Evolutionary conservation across 2,329 filamentous ascomycete species (phyloP).

Genomic region (Rutstroemia sp.): DNA sequence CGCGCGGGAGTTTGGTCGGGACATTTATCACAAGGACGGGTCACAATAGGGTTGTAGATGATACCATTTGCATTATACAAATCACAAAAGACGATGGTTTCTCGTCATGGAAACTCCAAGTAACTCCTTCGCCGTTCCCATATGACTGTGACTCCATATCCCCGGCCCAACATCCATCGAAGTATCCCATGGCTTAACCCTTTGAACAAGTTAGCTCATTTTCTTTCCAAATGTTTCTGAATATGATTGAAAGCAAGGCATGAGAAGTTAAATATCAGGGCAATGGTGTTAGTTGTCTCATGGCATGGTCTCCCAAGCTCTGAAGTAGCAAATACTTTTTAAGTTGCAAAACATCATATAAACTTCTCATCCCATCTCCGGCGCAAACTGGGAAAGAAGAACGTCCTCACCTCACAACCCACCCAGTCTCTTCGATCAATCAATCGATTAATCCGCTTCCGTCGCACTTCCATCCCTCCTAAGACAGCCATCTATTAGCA

Average conservation of each 20-base stretch:
- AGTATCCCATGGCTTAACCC: not conserved
- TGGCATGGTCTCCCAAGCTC: constrained; percentile 74
- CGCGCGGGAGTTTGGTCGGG: constrained; percentile 13
- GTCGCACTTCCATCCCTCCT: constrained; percentile 50
- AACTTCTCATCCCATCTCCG: not conserved
- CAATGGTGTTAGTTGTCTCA: constrained; percentile 96
- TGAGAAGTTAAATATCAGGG: constrained; percentile 53
- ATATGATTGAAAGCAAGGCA: constrained; percentile 8
- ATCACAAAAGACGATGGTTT: too few relatives aligned
- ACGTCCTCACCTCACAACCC: not conserved
- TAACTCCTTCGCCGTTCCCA: not conserved
- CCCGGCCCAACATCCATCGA: not conserved
- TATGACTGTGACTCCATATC: not conserved
- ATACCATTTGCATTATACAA: constrained; percentile 21
- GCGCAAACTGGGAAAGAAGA: not conserved
- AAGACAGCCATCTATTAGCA: not conserved
- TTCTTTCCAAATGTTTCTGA: not conserved
- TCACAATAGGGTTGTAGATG: constrained; percentile 16
- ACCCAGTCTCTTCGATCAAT: not conserved
- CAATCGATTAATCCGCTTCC: constrained; percentile 24
- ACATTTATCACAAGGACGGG: constrained; percentile 5
- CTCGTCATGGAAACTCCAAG: not conserved
- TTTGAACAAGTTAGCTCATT: not conserved
- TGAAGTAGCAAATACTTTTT: constrained; percentile 99
- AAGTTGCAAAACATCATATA: constrained; percentile 81